Evolutionary conservation across 495 filamentous ascomycete species (phyloP).

Genomic region (Immersiella caudata): DNA sequence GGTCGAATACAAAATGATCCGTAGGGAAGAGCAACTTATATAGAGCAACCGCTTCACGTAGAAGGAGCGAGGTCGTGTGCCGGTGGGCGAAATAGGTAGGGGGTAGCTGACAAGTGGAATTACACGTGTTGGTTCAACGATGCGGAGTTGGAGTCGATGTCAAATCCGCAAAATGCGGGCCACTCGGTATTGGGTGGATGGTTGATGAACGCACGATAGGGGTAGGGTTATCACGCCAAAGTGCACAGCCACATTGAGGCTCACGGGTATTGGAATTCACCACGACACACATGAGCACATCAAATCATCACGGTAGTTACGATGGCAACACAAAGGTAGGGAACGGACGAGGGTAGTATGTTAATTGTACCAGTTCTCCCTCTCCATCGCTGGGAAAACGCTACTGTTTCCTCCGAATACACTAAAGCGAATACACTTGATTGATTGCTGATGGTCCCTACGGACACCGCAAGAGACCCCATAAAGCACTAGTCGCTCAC

Average conservation of each 20-base stretch:
- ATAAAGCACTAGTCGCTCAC: not conserved
- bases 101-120: not conserved
- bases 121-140: conserved; percentile 5
- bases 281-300: too few species aligned
- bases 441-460: not conserved
- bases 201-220: not conserved
- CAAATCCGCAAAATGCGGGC: not conserved
- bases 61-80: not conserved
- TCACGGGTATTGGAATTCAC: not conserved
- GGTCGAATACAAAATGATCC: not conserved
- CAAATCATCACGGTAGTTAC: too few species aligned
- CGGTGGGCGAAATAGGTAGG: not conserved
- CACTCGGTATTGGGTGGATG: not conserved
- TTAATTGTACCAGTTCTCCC: too few species aligned
- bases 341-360: too few species aligned
- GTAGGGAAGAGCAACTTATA: not conserved
- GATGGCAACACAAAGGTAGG: too few species aligned
- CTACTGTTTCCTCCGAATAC: not conserved
- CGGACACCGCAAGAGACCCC: not conserved
- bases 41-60: not conserved
- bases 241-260: not conserved
- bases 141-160: not conserved
- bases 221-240: not conserved
- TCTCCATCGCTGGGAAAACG: too few species aligned
- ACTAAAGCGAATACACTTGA: not conserved